phyloP scores from a whole-genome alignment of 2,329 filamentous ascomycete genomes.

The Apiospora rasikravindrae region DNA sequence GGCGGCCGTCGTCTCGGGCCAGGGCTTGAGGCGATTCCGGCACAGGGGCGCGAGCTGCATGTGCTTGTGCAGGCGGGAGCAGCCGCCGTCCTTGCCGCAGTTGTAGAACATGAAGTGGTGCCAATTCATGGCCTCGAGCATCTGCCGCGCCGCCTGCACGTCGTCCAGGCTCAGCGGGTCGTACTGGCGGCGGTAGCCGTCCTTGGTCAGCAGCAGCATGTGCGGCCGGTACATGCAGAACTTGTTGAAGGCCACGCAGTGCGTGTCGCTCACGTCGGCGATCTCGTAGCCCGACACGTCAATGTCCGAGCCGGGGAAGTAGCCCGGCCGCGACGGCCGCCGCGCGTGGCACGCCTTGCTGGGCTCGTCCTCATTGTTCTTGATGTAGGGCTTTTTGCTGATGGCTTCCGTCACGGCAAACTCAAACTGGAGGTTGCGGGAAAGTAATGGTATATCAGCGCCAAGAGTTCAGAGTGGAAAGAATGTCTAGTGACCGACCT shows the following conservation, averaged over 20 bases:
- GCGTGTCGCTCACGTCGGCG: conserved; percentile 44
- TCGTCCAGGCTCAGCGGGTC: conserved; percentile 47
- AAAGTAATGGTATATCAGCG: neutral
- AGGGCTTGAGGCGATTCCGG: conserved; percentile 34
- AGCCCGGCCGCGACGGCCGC: conserved; percentile 23
- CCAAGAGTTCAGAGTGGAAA: neutral
- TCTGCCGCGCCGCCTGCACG: conserved; percentile 42
- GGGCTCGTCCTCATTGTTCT: conserved; percentile 27
- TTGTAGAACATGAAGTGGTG: conserved; percentile 52
- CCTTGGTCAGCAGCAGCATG: conserved; percentile 50
- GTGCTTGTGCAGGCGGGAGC: conserved; percentile 55
- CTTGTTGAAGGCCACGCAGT: conserved; percentile 53
- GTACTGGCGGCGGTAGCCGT: conserved; percentile 52
- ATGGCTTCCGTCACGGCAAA: conserved; percentile 25
- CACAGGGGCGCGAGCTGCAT: conserved; percentile 48
- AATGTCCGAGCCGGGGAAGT: conserved; percentile 46
- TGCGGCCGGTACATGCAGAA: conserved; percentile 55
- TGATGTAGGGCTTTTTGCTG: conserved; percentile 27
- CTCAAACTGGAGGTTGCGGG: conserved; percentile 23
- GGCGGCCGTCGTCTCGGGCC: conserved; percentile 29
- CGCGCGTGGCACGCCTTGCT: neutral
- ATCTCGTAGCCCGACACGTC: conserved; percentile 49
- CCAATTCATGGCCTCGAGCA: conserved; percentile 36
- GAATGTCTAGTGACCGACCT: conserved; percentile 18
- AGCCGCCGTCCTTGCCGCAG: conserved; percentile 49